Base-by-base conservation (phyloP, 2,329 filamentous ascomycete genomes). In the Sporothrix schenckii region DNA sequence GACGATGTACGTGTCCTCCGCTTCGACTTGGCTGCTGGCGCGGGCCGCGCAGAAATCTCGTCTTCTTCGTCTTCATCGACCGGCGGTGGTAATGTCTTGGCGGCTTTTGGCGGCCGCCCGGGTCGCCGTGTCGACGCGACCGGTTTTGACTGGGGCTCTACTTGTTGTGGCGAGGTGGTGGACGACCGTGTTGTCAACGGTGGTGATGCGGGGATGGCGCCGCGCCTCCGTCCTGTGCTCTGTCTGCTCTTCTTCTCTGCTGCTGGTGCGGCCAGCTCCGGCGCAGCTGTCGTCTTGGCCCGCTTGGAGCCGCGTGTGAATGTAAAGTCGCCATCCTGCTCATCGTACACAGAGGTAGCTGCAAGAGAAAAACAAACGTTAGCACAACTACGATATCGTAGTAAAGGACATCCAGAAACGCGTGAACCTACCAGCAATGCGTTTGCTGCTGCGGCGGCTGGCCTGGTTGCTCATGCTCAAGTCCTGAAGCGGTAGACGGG, bases 271-370 rank as follows among this genome's bases (percentile, higher is more conserved):
- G 41, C 50, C 14, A 78, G 74, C 34, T 79, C 78, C 5, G 68
- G 39, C 11, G 39, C 69, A 6, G 69, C 80, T 24, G 80, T 83
- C 56, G 86, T 85, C 80, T 90, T 92, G 72, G 84, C 83, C 76
- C 87, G 81, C 77, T 91, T 91, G 13, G 89, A 83, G 72, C 85
- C 88, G 74, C 91, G 87, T 73, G 89, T 88, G 78, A 93, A 94
- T 71, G 88, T 83, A 75, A 94, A 94, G 73, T 92, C 92, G 75
- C 91, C 91, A 81, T 92, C 89, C 76, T 91, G 87, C 79, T 94
- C 91, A 75, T 92, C 90, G 75, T 90, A 90, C 72, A 80, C 83
- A 65, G 76, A 75, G 66, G 76, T 70, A 69, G 75, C 77, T 77
- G 24, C 11, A 44, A n/a, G 70, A 61, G 14, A 50, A 21, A 49